Evolutionary conservation across 2,329 filamentous ascomycete genomes (phyloP).

Genomic region (Tolypocladium guangdongense): DNA sequence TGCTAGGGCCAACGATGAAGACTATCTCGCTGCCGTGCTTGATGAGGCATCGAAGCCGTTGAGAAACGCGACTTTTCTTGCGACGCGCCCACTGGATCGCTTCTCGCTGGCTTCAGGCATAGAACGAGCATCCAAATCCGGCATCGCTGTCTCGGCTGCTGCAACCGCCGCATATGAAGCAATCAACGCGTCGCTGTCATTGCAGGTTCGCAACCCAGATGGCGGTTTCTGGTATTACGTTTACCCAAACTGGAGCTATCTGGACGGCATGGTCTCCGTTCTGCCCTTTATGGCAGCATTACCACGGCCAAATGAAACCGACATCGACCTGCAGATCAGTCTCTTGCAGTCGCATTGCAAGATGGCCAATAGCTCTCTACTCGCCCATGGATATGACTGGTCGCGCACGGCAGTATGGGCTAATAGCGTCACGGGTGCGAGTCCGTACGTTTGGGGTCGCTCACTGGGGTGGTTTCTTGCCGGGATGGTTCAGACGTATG

Average conservation of each 20-base stretch:
- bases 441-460: slow-evolving; percentile 42
- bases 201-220: slow-evolving; percentile 18
- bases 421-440: slow-evolving; percentile 34
- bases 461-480: slow-evolving; percentile 44
- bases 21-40: slow-evolving; percentile 8
- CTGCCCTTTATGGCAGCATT: slow-evolving; percentile 25
- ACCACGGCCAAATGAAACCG: neutral
- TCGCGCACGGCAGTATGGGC: slow-evolving; percentile 39
- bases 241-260: slow-evolving; percentile 41
- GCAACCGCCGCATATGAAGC: slow-evolving; percentile 5
- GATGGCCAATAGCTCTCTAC: neutral
- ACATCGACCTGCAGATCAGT: too few relatives aligned
- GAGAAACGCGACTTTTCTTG: slow-evolving; percentile 5
- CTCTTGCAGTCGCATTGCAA: too few relatives aligned
- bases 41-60: slow-evolving; percentile 5
- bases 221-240: slow-evolving; percentile 26
- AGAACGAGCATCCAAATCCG: slow-evolving; percentile 1
- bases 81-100: slow-evolving; percentile 10
- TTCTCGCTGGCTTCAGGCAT: slow-evolving; percentile 11
- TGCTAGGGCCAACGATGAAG: slow-evolving; percentile 1
- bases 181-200: slow-evolving; percentile 9
- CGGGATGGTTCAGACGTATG: slow-evolving; percentile 37
- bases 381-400: slow-evolving; percentile 43
- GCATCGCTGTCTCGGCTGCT: slow-evolving; percentile 1
- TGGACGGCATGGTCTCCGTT: slow-evolving; percentile 41